phyloP scores from a whole-genome alignment of 768 basidiomycete species.

The Artomyces pyxidatus region DNA sequence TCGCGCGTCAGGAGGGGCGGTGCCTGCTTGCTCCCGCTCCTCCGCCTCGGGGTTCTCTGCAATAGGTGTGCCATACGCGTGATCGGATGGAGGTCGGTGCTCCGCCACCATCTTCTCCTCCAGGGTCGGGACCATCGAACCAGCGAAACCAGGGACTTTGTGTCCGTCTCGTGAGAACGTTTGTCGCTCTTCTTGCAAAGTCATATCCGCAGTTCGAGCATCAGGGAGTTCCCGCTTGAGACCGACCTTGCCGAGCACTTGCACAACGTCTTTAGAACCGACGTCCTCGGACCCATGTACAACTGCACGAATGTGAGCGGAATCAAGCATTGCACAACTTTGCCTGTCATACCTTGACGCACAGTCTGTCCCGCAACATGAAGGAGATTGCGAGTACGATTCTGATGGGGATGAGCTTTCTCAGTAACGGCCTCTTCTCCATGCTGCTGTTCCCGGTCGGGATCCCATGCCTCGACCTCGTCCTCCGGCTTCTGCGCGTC shows the following conservation, averaged over 20 bases:
- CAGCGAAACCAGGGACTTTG: conserved; percentile 48
- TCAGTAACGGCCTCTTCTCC: conserved; percentile 34
- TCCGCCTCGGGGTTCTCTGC: conserved; percentile 4
- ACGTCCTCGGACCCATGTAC: conserved; percentile 32
- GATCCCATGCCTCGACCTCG: conserved; percentile 63
- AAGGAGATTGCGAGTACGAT: conserved; percentile 15
- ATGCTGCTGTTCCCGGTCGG: conserved; percentile 55
- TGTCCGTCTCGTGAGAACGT: conserved; percentile 45
- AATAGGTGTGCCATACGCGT: neutral
- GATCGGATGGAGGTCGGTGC: conserved; percentile 4
- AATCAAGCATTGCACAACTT: neutral
- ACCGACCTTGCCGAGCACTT: conserved; percentile 35
- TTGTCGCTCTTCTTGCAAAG: conserved; percentile 41
- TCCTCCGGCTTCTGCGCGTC: conserved; percentile 42
- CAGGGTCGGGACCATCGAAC: conserved; percentile 55
- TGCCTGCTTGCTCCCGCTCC: conserved; percentile 4
- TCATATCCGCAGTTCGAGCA: conserved; percentile 33
- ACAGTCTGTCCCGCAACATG: conserved; percentile 13
- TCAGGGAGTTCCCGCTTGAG: conserved; percentile 32
- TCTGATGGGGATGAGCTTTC: conserved; percentile 15
- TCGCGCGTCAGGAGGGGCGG: conserved; percentile 24
- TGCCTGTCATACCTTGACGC: conserved; percentile 38
- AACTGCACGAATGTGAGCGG: conserved; percentile 27
- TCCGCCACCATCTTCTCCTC: conserved; percentile 62
- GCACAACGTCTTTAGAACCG: conserved; percentile 26